Base-by-base conservation (phyloP, 1,139 yeast species). In the Pichiaceae sp. region DNA sequence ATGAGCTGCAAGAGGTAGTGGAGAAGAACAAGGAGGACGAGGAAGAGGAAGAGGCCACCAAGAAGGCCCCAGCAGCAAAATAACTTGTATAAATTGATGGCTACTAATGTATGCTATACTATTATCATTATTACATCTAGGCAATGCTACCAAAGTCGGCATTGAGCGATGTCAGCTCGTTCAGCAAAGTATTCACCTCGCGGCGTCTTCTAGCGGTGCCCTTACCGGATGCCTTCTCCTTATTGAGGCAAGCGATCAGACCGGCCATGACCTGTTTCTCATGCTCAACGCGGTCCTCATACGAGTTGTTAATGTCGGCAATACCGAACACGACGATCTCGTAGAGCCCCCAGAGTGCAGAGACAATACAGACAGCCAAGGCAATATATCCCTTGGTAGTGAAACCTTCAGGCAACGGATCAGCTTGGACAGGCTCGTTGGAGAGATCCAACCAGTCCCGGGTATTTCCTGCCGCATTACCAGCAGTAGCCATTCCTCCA, bases 391-490 rank as follows among this genome's bases (percentile, higher is more conserved):
- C 89, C 57, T 72, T 75, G 17, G 67, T 52, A 3, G 89, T 79
- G 59, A 80, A 80, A 5, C 89, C 87, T 31, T 63, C 64, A 2
- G 89, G 87, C 43, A 80, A 65, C 15, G 78, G 72, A 5, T 56
- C 49, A 15, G 63, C 64, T 56, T 80, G 89, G 32, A 64, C 54
- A 37, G 70, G 68, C 54, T 78, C 77, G 17, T 81, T 82, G 3
- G 59, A 49, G 48, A 80, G 61, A 44, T 78, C 67, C 35, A 77
- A 62, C 68, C 71, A 75, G 42, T 74, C 64, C 1, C 56, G 56
- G 8, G 57, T 34, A 48, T 73, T 69, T 11, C 75, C 87, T 23
- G 86, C 89, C n/a, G 89, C 89, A 53, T 81, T 81, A 45, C 87
- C 91, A 38, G 54, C 52, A 27, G 54, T 52, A 16, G 71, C 57